These are phyloP conservation scores for Cladosporium sp. DNA, from an alignment of 2,329 filamentous ascomycete genomes.

Conservation along the genomic window DNA sequence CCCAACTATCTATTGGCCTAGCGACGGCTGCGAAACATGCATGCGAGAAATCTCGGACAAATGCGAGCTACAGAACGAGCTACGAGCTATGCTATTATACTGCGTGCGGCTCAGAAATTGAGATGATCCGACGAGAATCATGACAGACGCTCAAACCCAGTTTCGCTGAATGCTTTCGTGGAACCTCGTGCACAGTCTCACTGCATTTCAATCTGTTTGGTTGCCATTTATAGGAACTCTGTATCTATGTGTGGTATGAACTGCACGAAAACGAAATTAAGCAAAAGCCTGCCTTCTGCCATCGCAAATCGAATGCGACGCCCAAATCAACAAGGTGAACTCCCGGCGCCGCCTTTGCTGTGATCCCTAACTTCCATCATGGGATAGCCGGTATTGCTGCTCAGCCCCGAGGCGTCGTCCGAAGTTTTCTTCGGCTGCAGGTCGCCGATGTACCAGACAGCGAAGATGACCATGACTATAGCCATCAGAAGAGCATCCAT, in stretches of 20 bases:
- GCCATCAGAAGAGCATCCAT: slow-evolving; percentile 50
- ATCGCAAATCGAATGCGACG: not conserved
- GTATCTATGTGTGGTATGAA: not conserved
- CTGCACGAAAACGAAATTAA: not conserved
- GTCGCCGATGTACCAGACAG: slow-evolving; percentile 18
- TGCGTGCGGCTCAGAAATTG: no score
- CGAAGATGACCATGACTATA: slow-evolving; percentile 27
- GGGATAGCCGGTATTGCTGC: not conserved
- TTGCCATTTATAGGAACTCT: not conserved
- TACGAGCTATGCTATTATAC: no score
- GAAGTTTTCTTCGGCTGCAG: slow-evolving; percentile 6
- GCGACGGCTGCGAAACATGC: not conserved
- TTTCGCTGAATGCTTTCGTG: not conserved
- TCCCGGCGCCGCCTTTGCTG: not conserved
- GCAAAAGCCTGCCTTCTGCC: not conserved
- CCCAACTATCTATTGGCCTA: not conserved
- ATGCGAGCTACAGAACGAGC: not conserved
- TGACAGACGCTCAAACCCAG: not conserved
- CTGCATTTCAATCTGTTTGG: not conserved
- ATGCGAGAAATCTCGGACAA: not conserved
- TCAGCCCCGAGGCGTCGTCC: not conserved
- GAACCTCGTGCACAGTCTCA: not conserved
- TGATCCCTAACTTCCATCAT: not conserved
- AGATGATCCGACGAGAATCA: no score
- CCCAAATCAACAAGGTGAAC: not conserved